A percentile compares a stretch with the other conserved stretches of the same genome.
phyloP scores from a whole-genome alignment of 139 green algal genomes.

The Chlorella vulgaris region DNA sequence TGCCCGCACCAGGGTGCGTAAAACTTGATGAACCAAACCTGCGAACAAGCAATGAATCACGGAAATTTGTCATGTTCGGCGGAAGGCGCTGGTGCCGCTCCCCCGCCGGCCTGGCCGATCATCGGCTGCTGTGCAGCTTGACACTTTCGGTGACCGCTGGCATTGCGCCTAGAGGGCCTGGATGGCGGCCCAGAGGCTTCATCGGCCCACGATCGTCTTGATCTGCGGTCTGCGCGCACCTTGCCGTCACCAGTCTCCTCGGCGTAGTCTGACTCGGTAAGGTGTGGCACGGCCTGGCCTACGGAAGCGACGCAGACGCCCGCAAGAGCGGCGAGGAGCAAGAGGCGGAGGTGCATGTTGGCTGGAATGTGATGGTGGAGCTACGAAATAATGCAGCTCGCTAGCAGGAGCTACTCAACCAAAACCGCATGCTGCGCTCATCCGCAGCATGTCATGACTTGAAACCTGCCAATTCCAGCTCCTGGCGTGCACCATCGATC shows the following conservation, averaged over 20 bases:
- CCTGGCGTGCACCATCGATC: too few species aligned
- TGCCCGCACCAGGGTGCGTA: constrained; percentile 41
- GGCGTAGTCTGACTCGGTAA: constrained; percentile 9
- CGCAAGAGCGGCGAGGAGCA: constrained; percentile 10
- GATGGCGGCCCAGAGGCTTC: background rate
- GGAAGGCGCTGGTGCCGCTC: background rate
- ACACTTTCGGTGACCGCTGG: background rate
- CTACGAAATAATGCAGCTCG: too few species aligned
- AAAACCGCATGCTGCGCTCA: too few species aligned
- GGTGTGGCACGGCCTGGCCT: constrained; percentile 16
- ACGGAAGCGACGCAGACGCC: background rate
- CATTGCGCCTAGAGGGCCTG: background rate
- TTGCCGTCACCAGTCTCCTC: constrained; percentile 35
- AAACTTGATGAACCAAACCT: constrained; percentile 45
- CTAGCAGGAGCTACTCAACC: too few species aligned
- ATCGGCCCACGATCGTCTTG: background rate
- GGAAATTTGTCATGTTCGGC: background rate
- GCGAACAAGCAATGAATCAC: background rate
- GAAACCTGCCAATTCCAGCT: too few species aligned
- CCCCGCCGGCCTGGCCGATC: background rate
- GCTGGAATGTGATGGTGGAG: too few species aligned
- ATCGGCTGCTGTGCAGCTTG: background rate
- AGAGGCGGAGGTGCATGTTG: background rate
- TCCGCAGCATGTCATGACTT: too few species aligned
- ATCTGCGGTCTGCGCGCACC: background rate